Evolutionary conservation across 164 flowering plant genomes (phyloP), one percentile per base, ranked within the genome.

Genomic region (Echeveria elegans): DNA sequence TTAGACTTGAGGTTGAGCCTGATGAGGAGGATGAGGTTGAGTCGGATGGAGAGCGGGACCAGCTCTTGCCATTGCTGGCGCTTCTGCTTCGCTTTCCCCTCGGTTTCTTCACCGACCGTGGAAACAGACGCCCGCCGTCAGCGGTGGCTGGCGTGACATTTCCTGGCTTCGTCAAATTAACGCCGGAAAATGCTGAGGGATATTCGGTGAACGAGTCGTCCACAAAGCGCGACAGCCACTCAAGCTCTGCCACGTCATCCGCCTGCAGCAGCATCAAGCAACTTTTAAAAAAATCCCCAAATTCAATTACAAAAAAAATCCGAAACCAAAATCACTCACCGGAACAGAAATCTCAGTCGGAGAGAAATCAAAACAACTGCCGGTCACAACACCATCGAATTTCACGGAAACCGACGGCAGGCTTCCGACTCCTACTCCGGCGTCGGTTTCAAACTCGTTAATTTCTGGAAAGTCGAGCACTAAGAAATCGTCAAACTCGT

Each of bases 211-310:
- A 74, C 19, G 86, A 82, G 52, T 86, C 90, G 61, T 84, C 88
- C 19, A 86, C 87, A 45, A 86, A 82, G 68, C 79, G 84, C 4
- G 90, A 86, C 65, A 86, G 40, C 90, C 90, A 86, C 64, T 84
- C 90, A 2, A 86, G 77, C 74, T 79, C 70, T 68, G 79, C 87
- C 74, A 82, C 65, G 65, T 83, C 86, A 63, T 84, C 88, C 56
- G 74, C 79, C 90, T 86, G 72, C 64, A 41, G 60, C 69, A 24
- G 12, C 5, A 56, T 26, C 37, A 23, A 38, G 52, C 12, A 28
- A 40, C 19, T 10, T 24, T n/a, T n/a, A n/a, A n/a, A n/a, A n/a
- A 10, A 43, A 10, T 1, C 15, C 38, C 56, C 26, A 50, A 16
- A 47, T 47, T 4, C 56, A 56, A 56, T 26, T 56, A 12, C 18